Conservation (phyloP, 2,329 filamentous ascomycete genomes). For the Colletotrichum musae region DNA sequence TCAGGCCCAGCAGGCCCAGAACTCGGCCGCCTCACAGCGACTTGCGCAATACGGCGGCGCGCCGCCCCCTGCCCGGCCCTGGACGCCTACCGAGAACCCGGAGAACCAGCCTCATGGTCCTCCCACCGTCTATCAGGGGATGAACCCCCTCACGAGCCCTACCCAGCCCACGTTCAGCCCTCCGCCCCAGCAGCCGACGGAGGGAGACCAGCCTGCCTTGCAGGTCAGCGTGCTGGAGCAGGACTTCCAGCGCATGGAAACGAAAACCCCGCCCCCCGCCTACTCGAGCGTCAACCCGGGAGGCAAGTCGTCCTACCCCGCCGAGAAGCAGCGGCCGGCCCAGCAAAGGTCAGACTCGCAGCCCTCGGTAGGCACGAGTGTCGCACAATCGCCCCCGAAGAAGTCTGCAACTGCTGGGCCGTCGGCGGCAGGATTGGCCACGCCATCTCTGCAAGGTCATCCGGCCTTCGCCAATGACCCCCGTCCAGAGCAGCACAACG, state of each 20-base stretch:
- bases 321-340: slow-evolving; percentile 79
- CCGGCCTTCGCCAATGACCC: slow-evolving; percentile 93
- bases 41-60: slow-evolving; percentile 80
- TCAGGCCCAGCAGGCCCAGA: slow-evolving; percentile 72
- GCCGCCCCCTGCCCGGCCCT: slow-evolving; percentile 74
- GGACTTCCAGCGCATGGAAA: slow-evolving; percentile 86
- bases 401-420: slow-evolving; percentile 47
- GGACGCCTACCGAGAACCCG: slow-evolving; percentile 95
- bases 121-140: slow-evolving; percentile 91
- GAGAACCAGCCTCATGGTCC: slow-evolving; percentile 90
- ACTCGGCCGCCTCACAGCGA: slow-evolving; percentile 85
- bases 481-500: slow-evolving; percentile 66
- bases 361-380: slow-evolving; percentile 47
- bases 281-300: slow-evolving; percentile 83
- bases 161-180: slow-evolving; percentile 62
- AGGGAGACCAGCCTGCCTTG: slow-evolving; percentile 53
- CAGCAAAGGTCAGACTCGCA: slow-evolving; percentile 46
- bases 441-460: slow-evolving; percentile 74
- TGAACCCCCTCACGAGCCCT: slow-evolving; percentile 75
- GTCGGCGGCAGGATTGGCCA: slow-evolving; percentile 54
- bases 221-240: slow-evolving; percentile 84
- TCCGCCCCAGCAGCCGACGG: slow-evolving; percentile 56
- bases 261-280: slow-evolving; percentile 91
- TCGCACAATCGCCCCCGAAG: slow-evolving; percentile 50
- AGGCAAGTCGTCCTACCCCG: slow-evolving; percentile 75